Evolutionary conservation across 306 rosid genomes (phyloP).

Genomic region (Prosopis cineraria): DNA sequence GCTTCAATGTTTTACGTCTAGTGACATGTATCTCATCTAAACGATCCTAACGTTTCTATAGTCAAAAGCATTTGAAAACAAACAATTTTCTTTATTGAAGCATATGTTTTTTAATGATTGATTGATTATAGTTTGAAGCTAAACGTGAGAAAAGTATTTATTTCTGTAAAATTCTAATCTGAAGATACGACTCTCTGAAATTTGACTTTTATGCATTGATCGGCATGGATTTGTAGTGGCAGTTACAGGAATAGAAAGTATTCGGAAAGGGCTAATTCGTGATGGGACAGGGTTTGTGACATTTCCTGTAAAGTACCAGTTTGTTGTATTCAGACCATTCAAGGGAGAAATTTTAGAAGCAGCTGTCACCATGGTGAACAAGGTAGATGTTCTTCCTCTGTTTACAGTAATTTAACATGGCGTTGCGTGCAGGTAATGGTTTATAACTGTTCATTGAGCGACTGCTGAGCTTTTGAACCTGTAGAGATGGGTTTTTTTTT

Average conservation of each 20-base stretch:
- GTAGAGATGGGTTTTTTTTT: conserved; percentile 89
- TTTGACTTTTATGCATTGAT: conserved; percentile 56
- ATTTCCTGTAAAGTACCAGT: conserved; percentile 90
- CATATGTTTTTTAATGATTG: not conserved
- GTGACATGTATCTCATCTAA: not conserved
- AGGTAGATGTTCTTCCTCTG: conserved; percentile 48
- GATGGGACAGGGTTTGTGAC: conserved; percentile 95
- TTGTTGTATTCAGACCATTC: conserved; percentile 93
- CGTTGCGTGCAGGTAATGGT: conserved; percentile 2
- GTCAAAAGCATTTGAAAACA: not conserved
- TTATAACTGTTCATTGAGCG: conserved; percentile 3
- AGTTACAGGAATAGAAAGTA: conserved; percentile 80
- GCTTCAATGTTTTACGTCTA: not conserved
- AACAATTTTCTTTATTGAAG: not conserved
- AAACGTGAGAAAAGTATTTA: not conserved
- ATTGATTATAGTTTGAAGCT: not conserved
- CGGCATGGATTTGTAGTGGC: conserved; percentile 97
- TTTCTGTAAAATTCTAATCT: not conserved
- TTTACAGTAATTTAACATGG: not conserved
- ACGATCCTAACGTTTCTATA: not conserved
- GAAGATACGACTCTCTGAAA: not conserved
- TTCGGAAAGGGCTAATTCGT: conserved; percentile 84
- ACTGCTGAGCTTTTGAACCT: conserved; percentile 28
- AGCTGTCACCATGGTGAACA: conserved; percentile 94
- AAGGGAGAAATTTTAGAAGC: conserved; percentile 96